Percentiles rank a stretch among this genome's conserved stretches.
phyloP scores from a whole-genome alignment of 768 basidiomycete species.

The Mycena rebaudengoi region DNA sequence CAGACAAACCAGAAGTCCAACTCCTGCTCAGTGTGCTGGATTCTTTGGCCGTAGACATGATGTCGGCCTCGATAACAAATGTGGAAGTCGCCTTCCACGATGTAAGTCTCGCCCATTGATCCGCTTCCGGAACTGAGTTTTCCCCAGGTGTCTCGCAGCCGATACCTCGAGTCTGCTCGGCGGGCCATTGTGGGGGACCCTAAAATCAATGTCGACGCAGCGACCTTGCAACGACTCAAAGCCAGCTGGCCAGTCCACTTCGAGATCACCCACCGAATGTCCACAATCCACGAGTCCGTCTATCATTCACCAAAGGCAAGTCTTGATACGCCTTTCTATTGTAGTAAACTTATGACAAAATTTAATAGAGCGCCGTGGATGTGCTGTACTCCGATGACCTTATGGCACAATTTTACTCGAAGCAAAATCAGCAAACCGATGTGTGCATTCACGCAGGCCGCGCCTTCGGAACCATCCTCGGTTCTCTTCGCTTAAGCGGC shows the following conservation, averaged over 20 bases:
- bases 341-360: not conserved
- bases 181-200: not conserved
- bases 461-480: not conserved
- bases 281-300: not conserved
- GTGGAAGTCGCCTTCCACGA: too few relatives aligned
- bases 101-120: too few relatives aligned
- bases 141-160: not conserved
- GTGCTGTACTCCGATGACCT: not conserved
- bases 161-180: not conserved
- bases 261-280: not conserved
- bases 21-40: too few relatives aligned
- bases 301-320: not conserved
- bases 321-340: not conserved
- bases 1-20: too few relatives aligned
- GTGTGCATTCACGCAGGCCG: not conserved
- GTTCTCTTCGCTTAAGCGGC: not conserved
- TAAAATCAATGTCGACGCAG: not conserved
- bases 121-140: too few relatives aligned
- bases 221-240: not conserved
- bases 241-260: not conserved
- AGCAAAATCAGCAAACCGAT: not conserved
- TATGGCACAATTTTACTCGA: not conserved
- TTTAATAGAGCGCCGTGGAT: not conserved
- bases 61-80: too few relatives aligned
- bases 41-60: too few relatives aligned